Percentiles rank a stretch among this genome's conserved stretches.
These are phyloP conservation scores for Aspergillus awamori DNA, from an alignment of 2,329 filamentous ascomycete species.

Conservation along the genomic window DNA sequence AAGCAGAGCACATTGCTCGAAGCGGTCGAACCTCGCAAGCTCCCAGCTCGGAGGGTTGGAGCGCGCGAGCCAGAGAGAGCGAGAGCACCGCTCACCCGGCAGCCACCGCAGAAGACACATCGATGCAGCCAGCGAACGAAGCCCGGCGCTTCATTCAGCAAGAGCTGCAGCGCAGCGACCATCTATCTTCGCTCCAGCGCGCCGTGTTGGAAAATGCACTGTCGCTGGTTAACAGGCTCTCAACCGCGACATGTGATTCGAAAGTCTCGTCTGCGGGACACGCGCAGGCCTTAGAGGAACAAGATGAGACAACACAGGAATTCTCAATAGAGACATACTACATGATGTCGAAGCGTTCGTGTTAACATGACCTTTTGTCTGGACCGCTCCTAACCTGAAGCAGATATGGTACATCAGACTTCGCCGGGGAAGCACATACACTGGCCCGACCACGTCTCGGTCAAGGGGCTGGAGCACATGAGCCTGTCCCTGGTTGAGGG, in stretches of 20 bases:
- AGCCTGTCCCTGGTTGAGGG: not conserved
- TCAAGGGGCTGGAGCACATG: not conserved
- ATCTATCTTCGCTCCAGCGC: not conserved
- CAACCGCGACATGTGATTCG: not conserved
- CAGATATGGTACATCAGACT: not conserved
- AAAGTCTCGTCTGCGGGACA: not conserved
- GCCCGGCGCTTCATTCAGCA: not conserved
- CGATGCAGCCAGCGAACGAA: not conserved
- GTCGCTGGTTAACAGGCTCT: not conserved
- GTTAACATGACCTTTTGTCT: not conserved
- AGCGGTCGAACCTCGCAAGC: not conserved
- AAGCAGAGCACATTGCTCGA: not conserved
- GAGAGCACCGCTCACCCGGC: not conserved
- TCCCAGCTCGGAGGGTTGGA: no score
- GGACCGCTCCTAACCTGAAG: not conserved
- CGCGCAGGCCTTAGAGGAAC: not conserved
- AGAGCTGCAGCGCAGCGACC: not conserved
- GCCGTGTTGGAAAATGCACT: not conserved
- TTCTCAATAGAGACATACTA: not conserved
- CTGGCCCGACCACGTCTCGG: constrained; percentile 1
- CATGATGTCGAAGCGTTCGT: not conserved
- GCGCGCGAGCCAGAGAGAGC: no score
- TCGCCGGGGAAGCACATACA: not conserved
- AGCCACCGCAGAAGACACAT: no score
- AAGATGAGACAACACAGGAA: not conserved